Conservation (phyloP, 306 rosid genomes). For the Bauhinia variegata region DNA sequence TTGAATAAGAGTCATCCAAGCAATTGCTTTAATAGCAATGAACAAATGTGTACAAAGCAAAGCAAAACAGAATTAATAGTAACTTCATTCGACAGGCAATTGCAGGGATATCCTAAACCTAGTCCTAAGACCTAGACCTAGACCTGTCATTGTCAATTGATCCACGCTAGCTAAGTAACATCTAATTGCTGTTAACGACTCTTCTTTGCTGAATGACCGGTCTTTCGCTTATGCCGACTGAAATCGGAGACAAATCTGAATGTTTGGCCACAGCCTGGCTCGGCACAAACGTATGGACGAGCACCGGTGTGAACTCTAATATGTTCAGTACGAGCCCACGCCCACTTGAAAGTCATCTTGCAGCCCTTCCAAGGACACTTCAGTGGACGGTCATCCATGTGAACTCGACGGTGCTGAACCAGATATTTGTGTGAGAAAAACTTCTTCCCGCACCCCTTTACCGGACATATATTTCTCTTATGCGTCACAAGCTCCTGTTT, state of each 20-base stretch:
- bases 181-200: conserved; percentile 50
- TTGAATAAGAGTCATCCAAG: conserved; percentile 56
- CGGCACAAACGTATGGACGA: conserved; percentile 87
- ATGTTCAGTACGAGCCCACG: conserved; percentile 99
- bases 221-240: conserved; percentile 99
- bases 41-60: conserved; percentile 66
- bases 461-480: conserved; percentile 86
- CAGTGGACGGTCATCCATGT: conserved; percentile 90
- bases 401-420: conserved; percentile 97
- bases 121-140: conserved; percentile 69
- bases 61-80: conserved; percentile 63
- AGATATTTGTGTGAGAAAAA: conserved; percentile 97
- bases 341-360: conserved; percentile 99
- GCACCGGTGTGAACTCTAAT: conserved; percentile 96
- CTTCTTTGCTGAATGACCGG: conserved; percentile 86
- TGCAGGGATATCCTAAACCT: conserved; percentile 71
- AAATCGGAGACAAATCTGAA: conserved; percentile 97
- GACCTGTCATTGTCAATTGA: conserved; percentile 57
- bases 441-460: conserved; percentile 98
- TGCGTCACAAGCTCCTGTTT: conserved; percentile 79
- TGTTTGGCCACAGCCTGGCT: conserved; percentile 90
- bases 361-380: conserved; percentile 99
- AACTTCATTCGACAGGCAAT: conserved; percentile 65
- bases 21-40: conserved; percentile 71
- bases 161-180: conserved; percentile 54